Evolutionary conservation across 805 yeast genomes (phyloP).

Genomic region (Candida nonsorbophila): DNA sequence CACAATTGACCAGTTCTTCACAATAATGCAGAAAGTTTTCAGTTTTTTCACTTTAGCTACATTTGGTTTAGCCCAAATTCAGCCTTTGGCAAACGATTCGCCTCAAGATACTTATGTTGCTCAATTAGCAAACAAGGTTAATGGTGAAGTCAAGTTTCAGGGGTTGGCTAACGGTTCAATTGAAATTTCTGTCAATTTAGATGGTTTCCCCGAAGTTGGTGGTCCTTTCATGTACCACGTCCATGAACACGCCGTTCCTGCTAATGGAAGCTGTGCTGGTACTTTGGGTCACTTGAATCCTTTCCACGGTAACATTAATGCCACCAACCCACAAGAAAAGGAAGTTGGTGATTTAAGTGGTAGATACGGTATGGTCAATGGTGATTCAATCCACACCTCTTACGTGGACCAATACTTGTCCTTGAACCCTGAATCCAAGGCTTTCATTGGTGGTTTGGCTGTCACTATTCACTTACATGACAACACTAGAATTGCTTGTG

Average conservation of each 20-base stretch:
- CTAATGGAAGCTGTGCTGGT: conserved; percentile 32
- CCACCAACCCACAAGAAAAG: conserved; percentile 16
- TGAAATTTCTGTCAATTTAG: conserved; percentile 23
- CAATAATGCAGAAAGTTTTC: too few species aligned
- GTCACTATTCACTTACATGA: conserved; percentile 31
- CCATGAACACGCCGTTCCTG: conserved; percentile 32
- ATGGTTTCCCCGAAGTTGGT: conserved; percentile 26
- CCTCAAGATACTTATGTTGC: conserved; percentile 20
- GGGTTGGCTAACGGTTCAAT: conserved; percentile 27
- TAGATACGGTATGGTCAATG: conserved; percentile 30
- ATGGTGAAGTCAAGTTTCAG: conserved; percentile 25
- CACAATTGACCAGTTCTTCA: too few species aligned
- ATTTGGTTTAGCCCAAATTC: conserved; percentile 3
- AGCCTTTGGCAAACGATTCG: conserved; percentile 10
- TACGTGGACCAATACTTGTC: conserved; percentile 27
- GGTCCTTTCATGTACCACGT: conserved; percentile 39
- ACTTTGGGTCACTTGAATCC: conserved; percentile 35
- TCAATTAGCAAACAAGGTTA: conserved; percentile 15
- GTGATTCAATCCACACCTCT: conserved; percentile 16
- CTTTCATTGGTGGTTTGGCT: conserved; percentile 28
- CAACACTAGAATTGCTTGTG: conserved; percentile 31
- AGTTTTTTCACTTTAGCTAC: too few species aligned
- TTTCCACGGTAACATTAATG: conserved; percentile 23
- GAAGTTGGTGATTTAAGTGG: conserved; percentile 38
- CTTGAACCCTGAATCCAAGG: conserved; percentile 20